These are phyloP conservation scores for Graphilbum fragrans DNA, from an alignment of 2,329 filamentous ascomycete species.

Conservation along the genomic window DNA sequence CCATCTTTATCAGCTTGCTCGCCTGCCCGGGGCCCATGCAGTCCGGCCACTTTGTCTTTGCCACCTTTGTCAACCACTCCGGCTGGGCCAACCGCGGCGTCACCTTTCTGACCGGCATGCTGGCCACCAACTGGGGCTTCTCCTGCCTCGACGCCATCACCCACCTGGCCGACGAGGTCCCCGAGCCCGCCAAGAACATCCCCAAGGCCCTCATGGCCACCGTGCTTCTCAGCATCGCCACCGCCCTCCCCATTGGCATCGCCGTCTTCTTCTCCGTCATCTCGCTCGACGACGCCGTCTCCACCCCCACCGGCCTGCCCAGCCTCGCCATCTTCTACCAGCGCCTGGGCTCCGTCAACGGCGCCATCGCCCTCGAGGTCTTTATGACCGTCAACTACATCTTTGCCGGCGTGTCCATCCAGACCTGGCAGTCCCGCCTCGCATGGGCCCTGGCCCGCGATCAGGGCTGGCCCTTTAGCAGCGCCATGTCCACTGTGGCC, in stretches of 20 bases:
- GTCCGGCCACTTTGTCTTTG: neutral
- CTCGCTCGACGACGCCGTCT: slow-evolving; percentile 8
- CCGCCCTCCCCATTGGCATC: slow-evolving; percentile 3
- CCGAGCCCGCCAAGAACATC: slow-evolving; percentile 16
- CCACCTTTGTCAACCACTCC: neutral
- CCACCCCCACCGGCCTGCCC: slow-evolving; percentile 28
- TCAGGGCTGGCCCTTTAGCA: slow-evolving; percentile 26
- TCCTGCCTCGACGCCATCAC: slow-evolving; percentile 17
- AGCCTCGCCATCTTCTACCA: slow-evolving; percentile 32
- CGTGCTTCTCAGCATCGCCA: slow-evolving; percentile 12
- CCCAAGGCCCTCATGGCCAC: slow-evolving; percentile 20
- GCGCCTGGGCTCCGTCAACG: slow-evolving; percentile 24
- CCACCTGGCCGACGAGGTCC: slow-evolving; percentile 25
- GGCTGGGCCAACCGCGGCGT: neutral
- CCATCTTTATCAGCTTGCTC: neutral
- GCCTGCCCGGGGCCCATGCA: neutral
- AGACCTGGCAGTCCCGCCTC: slow-evolving; percentile 23
- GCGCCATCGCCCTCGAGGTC: slow-evolving; percentile 23
- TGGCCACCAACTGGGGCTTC: neutral
- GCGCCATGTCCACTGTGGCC: slow-evolving; percentile 23
- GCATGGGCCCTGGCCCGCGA: slow-evolving; percentile 34
- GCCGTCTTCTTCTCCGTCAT: slow-evolving; percentile 8
- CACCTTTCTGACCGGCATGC: neutral
- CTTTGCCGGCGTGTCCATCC: slow-evolving; percentile 18
- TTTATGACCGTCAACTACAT: slow-evolving; percentile 34